A percentile compares a stretch with the other conserved stretches of the same genome.
Evolutionary conservation across 1,139 yeast species (phyloP).

Genomic region (Kluyveromyces sp.): DNA sequence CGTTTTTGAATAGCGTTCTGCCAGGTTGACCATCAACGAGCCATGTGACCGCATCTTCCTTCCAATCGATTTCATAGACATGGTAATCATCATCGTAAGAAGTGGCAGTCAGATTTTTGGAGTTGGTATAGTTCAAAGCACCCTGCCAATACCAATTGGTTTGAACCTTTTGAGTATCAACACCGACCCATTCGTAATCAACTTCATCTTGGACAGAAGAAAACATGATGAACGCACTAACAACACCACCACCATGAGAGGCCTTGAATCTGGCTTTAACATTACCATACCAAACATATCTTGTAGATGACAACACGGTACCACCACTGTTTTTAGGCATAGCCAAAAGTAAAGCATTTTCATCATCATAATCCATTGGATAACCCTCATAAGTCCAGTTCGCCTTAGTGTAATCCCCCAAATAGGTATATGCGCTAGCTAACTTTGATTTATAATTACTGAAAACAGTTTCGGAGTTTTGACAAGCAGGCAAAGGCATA

Average conservation of each 20-base stretch:
- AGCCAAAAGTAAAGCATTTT: constrained; percentile 50
- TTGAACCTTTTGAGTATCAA: constrained; percentile 56
- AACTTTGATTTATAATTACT: constrained; percentile 31
- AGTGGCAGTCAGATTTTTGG: constrained; percentile 39
- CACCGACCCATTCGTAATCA: constrained; percentile 82
- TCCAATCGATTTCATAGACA: constrained; percentile 78
- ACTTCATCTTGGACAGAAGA: constrained; percentile 87
- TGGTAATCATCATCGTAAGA: constrained; percentile 64
- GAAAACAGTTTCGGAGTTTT: constrained; percentile 34
- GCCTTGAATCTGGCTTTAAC: constrained; percentile 61
- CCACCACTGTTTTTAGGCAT: constrained; percentile 79
- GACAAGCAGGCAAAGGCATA: constrained; percentile 55
- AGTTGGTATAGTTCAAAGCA: constrained; percentile 57
- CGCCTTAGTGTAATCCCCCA: constrained; percentile 61
- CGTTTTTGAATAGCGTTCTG: constrained; percentile 58
- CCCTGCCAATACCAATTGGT: constrained; percentile 78
- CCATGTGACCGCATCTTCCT: constrained; percentile 66
- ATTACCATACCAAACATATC: constrained; percentile 83
- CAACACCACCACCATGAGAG: constrained; percentile 72
- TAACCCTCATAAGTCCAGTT: constrained; percentile 77
- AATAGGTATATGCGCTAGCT: constrained; percentile 34
- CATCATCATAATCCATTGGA: constrained; percentile 44
- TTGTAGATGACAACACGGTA: constrained; percentile 72
- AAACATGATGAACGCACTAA: constrained; percentile 76
- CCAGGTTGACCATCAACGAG: constrained; percentile 58